Base-by-base conservation (phyloP, 768 basidiomycete species). In the Phanerochaete sordida region DNA sequence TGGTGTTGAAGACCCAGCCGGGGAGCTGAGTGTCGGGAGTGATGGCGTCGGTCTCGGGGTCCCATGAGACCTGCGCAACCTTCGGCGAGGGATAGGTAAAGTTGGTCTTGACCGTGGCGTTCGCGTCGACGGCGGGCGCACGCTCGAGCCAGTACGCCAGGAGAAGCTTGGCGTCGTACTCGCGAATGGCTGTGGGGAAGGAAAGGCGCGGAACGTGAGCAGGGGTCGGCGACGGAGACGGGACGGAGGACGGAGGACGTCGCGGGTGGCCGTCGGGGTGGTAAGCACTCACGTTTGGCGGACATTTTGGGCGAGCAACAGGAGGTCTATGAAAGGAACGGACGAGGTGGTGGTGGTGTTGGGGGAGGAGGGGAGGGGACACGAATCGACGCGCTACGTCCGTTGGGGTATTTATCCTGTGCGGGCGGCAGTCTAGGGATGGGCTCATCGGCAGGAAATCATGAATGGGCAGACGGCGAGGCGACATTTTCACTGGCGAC, bases 141-240 rank as follows among this genome's bases (percentile, higher is more conserved):
- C 94, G 87, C 74, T 91, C 86, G 64, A 98, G 88, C 95, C 95
- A 98, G 82, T 98, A 97, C 39, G 95, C 93, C 30, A 98, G 82
- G 65, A 98, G 84, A 67, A 98, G 91, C 82, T 98, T 99, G 66
- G 96, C 96, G 74, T 99, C 96, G 82, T 94, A 98, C 82, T 98
- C 95, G 72, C 92, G 90, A 79, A 98, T 96, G 67, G 89, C 86
- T 87, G 57, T 15, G 47, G 49, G 45, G 48, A 30, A 26, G 13
- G 8, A 45, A 23, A 47, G 52, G 8, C 37, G 43, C 53, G 60
- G 26, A 47, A 27, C 3, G 24, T 19, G 37, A 28, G 13, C 6
- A 35, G 7, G 33, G 33, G 54, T 21, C 26, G 8, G 16, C 4
- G 39, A 43, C 39, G 39, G 39, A 2, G 16, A 23, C 51, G 3